Base-by-base conservation (phyloP, 1,284 basidiomycete species). In the Lentinula novae-zelandiae region DNA sequence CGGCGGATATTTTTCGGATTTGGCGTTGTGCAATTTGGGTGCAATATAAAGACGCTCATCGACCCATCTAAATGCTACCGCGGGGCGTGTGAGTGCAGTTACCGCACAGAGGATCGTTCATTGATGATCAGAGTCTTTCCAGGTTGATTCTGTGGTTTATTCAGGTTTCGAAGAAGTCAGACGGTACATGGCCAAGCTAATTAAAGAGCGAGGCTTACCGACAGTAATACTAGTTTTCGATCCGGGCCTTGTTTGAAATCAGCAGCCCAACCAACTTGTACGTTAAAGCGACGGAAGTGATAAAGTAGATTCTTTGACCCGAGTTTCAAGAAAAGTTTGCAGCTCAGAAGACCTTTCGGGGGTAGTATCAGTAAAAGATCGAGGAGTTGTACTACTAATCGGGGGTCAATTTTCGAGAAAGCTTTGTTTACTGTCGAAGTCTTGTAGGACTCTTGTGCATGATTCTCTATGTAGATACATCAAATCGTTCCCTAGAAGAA, bases 1-100 rank as follows among this genome's bases (percentile, higher is more conserved):
- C 8, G 39, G n/a, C 54, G 54, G 54, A 46, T 46, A 46, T 56
- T 56, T 56, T 46, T 56, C 54, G 54, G 54, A 56, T 17, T 13
- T 27, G 2, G 20, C 2, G 36, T 53, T 39, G 27, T 27, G 27
- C 27, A 15, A 22, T 31, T 53, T 22, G 31, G 13, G 8, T 31
- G 22, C 20, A 27, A 27, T 27, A 27, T 27, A 27, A 27, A 27
- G 27, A 27, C 27, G 4, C 3, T 4, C 27, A 4, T 27, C 27
- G 27, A 27, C 27, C 27, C 27, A 27, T 27, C 8, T 9, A 27
- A 50, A 50, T 31, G 10, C 9, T n/a, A 13, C 49, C 49, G 49
- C 5, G 15, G 17, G 5, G 49, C 49, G 49, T 50, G 49, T 50
- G 49, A 50, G 49, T 15, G 22, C n/a, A 15, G 12, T 27, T 50